Base-by-base conservation (phyloP, 2,329 filamentous ascomycete species). In the Aspergillus ochraceoroseus region DNA sequence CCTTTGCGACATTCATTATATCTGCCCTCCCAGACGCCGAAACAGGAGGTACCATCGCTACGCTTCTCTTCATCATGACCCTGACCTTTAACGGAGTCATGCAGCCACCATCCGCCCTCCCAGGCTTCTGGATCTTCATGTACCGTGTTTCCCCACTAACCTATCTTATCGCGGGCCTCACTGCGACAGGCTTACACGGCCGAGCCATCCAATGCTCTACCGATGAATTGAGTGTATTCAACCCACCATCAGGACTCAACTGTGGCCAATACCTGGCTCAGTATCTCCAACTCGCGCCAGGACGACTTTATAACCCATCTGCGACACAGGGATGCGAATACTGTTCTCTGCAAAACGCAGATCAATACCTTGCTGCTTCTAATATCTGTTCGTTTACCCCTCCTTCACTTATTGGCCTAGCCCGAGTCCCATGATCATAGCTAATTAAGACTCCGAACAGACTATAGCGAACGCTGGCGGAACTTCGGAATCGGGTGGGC, bases 41-140 rank as follows among this genome's bases (percentile, higher is more conserved):
- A 63, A 82, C 77, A 0, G 85, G 80, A 42, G 83, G 80, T 37
- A 87, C 87, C 63, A 70, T 92, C 46, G 84, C 83, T 54, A 85
- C 87, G 48, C 61, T 90, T 43, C 67, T 84, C 53, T 89, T 90
- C 68, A 80, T 76, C 23, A 71, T 90, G 39, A 80, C 75, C 45
- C 71, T 89, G 38, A 77, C 87, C 54, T 90, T 89, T 73, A 85
- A 81, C 56, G 64, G 65, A 72, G 82, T 92, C 34, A 75, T 94
- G 47, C 80, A 80, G 18, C 68, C 70, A 4, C 82, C 83, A 0
- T 63, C 67, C 2, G 62, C 66, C 2, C 74, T 90, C 22, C 84
- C 85, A 0, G 68, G 76, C 4, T 88, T 89, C 73, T 90, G 85
- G 84, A 80, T 83, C 53, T 87, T 87, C 71, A 85, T 88, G 81